Evolutionary conservation across 306 rosid genomes (phyloP).

Genomic region (Trifolium dubium): DNA sequence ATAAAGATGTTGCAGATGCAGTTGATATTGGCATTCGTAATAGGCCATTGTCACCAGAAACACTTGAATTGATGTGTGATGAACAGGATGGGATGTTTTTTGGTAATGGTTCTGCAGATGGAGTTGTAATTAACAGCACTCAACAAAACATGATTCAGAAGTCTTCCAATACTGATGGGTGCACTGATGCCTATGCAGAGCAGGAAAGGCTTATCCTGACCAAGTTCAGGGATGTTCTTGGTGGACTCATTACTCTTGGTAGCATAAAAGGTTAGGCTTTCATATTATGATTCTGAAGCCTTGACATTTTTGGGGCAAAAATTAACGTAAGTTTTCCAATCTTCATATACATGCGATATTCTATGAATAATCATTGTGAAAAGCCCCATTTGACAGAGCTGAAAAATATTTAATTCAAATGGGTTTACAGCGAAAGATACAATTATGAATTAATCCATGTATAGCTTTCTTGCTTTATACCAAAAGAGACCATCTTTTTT

Average conservation of each 20-base stretch:
- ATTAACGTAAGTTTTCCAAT: conserved; percentile 24
- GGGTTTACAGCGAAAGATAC: conserved; percentile 15
- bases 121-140: conserved; percentile 29
- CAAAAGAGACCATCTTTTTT: conserved; percentile 1
- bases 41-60: conserved; percentile 71
- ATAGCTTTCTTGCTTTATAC: not conserved
- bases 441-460: not conserved
- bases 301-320: conserved; percentile 27
- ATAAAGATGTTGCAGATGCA: conserved; percentile 50
- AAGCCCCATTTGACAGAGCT: conserved; percentile 23
- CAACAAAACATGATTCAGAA: conserved; percentile 48
- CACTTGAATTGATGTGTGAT: conserved; percentile 80
- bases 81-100: conserved; percentile 61
- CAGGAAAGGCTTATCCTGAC: conserved; percentile 71
- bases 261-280: conserved; percentile 62
- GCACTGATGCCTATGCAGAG: conserved; percentile 53
- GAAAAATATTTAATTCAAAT: conserved; percentile 7
- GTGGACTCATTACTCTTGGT: conserved; percentile 59
- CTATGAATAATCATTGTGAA: conserved; percentile 30
- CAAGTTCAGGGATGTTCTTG: conserved; percentile 65
- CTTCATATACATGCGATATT: conserved; percentile 5
- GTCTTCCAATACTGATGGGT: conserved; percentile 47
- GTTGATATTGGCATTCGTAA: conserved; percentile 45
- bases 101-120: conserved; percentile 49
- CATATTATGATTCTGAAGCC: conserved; percentile 21